Conservation (phyloP, 2,329 filamentous ascomycete genomes). For the Neophaeococcomyces aloes region DNA sequence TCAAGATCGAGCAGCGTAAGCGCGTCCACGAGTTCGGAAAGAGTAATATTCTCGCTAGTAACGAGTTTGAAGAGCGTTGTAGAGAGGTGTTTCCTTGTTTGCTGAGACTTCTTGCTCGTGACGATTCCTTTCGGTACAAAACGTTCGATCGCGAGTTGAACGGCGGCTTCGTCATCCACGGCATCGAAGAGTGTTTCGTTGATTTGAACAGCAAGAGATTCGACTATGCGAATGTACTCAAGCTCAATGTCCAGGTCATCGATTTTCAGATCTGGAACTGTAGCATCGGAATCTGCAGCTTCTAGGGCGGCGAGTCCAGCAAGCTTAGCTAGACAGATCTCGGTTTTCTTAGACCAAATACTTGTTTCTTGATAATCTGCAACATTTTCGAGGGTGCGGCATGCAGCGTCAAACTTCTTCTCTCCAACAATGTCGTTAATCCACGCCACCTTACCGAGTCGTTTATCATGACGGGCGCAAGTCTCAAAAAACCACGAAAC, state of each 20-base stretch:
- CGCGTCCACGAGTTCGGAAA: constrained; percentile 47
- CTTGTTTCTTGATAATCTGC: constrained; percentile 64
- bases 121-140: constrained; percentile 41
- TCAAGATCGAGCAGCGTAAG: constrained; percentile 62
- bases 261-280: constrained; percentile 29
- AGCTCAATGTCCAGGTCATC: constrained; percentile 14
- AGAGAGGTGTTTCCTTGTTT: constrained; percentile 61
- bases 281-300: constrained; percentile 43
- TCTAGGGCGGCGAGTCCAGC: constrained; percentile 56
- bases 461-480: constrained; percentile 48
- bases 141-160: constrained; percentile 63
- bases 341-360: constrained; percentile 86
- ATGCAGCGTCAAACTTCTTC: constrained; percentile 63
- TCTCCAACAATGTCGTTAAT: constrained; percentile 82
- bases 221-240: constrained; percentile 63
- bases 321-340: constrained; percentile 81
- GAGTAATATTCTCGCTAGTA: constrained; percentile 55
- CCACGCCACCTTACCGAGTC: constrained; percentile 66
- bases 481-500: constrained; percentile 70
- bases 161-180: constrained; percentile 64
- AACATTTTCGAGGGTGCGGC: constrained; percentile 57
- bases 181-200: constrained; percentile 56
- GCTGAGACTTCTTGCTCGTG: constrained; percentile 47
- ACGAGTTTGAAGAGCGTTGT: constrained; percentile 60
- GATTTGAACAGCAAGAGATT: constrained; percentile 62